Conservation (phyloP, 306 rosid species). For the Pueraria montana region DNA sequence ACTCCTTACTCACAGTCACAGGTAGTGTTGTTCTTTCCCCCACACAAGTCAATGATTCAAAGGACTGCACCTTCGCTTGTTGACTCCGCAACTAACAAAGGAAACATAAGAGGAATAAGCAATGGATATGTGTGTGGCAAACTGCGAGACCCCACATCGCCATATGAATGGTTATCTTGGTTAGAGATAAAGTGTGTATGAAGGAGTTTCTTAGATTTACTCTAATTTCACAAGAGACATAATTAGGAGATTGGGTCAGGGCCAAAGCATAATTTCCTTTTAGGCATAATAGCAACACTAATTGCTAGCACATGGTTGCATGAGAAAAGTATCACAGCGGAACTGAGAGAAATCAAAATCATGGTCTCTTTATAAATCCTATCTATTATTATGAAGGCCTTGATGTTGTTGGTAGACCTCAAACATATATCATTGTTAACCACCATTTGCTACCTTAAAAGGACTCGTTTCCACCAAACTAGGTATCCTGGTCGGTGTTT, state of each 20-base stretch:
- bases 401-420: conserved; percentile 72
- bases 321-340: conserved; percentile 49
- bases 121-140: conserved; percentile 27
- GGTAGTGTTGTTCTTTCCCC: conserved; percentile 48
- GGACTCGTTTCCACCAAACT: conserved; percentile 51
- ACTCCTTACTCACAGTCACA: conserved; percentile 25
- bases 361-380: conserved; percentile 53
- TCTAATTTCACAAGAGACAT: conserved; percentile 53
- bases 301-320: conserved; percentile 78
- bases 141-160: conserved; percentile 50
- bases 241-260: conserved; percentile 51
- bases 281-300: conserved; percentile 57
- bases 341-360: conserved; percentile 40
- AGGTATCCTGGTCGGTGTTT: conserved; percentile 59
- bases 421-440: conserved; percentile 54
- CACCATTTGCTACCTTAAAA: conserved; percentile 79
- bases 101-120: conserved; percentile 36
- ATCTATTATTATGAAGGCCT: conserved; percentile 49
- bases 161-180: conserved; percentile 16
- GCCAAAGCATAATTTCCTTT: conserved; percentile 51
- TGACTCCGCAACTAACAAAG: conserved; percentile 75
- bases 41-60: conserved; percentile 60
- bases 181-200: conserved; percentile 13
- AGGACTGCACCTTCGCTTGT: conserved; percentile 66
- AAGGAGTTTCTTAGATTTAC: conserved; percentile 33